phyloP scores from a whole-genome alignment of 768 basidiomycete species.

The Pulveroboletus sp. region DNA sequence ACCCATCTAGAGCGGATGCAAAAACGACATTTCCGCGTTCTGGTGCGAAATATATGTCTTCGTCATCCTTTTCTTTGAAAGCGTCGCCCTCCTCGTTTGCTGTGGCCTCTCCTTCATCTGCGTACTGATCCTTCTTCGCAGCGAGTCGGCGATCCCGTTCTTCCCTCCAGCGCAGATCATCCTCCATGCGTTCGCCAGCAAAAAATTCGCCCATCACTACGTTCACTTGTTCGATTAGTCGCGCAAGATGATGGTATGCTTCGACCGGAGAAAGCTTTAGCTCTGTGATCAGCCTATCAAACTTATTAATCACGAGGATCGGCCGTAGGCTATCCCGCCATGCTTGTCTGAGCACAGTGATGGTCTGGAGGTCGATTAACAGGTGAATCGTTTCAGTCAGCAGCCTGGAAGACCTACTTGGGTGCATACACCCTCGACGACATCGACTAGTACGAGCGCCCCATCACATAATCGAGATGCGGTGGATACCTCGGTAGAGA shows the following conservation, averaged over 20 bases:
- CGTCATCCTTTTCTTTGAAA: conserved; percentile 95
- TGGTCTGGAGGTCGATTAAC: conserved; percentile 55
- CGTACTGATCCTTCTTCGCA: conserved; percentile 65
- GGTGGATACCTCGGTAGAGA: conserved; percentile 94
- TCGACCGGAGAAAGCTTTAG: conserved; percentile 87
- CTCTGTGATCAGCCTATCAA: conserved; percentile 92
- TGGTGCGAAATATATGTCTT: conserved; percentile 96
- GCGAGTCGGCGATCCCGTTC: conserved; percentile 81
- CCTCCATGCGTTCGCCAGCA: conserved; percentile 93
- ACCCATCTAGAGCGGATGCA: conserved; percentile 92
- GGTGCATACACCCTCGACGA: conserved; percentile 96
- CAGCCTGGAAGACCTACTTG: conserved; percentile 56
- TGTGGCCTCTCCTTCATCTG: conserved; percentile 59
- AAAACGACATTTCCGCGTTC: conserved; percentile 95
- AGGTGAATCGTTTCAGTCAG: background rate
- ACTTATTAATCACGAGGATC: conserved; percentile 94
- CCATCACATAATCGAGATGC: conserved; percentile 94
- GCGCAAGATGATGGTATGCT: conserved; percentile 90
- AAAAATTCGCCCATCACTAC: conserved; percentile 98
- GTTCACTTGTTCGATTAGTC: conserved; percentile 94
- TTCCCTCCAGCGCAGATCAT: conserved; percentile 91
- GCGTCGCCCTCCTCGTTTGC: conserved; percentile 59
- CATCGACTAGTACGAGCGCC: conserved; percentile 91
- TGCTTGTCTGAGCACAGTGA: conserved; percentile 91
- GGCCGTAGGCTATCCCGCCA: conserved; percentile 88